Conservation (phyloP, 2,329 filamentous ascomycete genomes). For the Penicillium sp. region DNA sequence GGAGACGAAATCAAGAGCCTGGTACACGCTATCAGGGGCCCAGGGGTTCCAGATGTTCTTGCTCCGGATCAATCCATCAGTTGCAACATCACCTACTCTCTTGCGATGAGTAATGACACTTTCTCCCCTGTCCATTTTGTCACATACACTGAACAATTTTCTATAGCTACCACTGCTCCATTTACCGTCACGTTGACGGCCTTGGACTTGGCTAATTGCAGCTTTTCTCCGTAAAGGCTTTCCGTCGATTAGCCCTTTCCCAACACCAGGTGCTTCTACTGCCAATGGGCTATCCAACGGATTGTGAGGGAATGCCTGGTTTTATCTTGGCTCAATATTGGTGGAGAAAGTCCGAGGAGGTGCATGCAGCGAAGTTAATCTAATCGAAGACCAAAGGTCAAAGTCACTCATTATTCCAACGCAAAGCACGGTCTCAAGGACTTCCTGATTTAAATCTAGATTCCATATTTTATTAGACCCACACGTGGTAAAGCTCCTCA, state of each 20-base stretch:
- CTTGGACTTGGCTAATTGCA: constrained; percentile 16
- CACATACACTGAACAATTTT: neutral
- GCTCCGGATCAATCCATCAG: constrained; percentile 13
- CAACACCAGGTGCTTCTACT: neutral
- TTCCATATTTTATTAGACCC: no score
- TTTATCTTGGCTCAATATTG: neutral
- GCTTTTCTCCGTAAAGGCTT: neutral
- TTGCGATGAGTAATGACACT: constrained; percentile 9
- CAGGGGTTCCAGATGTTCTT: neutral
- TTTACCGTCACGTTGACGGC: constrained; percentile 13
- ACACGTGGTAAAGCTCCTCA: no score
- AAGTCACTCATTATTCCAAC: neutral
- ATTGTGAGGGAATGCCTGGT: neutral
- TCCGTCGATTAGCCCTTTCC: neutral
- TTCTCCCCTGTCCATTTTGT: neutral
- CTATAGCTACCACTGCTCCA: constrained; percentile 9
- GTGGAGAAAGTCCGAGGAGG: no score
- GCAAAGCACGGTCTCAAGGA: neutral
- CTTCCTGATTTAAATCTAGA: no score
- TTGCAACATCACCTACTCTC: constrained; percentile 16
- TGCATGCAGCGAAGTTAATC: neutral
- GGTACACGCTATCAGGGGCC: neutral
- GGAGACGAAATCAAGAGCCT: constrained; percentile 12
- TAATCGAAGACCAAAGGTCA: neutral
- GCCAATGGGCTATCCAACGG: neutral